Evolutionary conservation across 2,329 filamentous ascomycete genomes (phyloP).

Genomic region (Colletotrichum liriopes): DNA sequence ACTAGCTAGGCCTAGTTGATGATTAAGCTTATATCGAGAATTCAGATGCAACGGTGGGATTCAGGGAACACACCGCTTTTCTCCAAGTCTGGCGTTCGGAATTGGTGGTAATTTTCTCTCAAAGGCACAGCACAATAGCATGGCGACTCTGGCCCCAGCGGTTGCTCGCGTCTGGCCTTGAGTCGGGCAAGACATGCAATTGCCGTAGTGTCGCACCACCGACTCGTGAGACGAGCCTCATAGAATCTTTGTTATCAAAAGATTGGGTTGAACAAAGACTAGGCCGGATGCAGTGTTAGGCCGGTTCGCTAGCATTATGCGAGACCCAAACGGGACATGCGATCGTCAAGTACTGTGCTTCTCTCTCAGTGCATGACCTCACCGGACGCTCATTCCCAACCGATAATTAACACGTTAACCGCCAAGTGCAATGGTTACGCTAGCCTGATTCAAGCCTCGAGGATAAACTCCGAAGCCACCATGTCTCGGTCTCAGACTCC

Average conservation of each 20-base stretch:
- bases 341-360: neutral
- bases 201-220: conserved; percentile 5
- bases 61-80: neutral
- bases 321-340: neutral
- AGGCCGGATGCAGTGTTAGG: neutral
- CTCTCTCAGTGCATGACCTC: conserved; percentile 7
- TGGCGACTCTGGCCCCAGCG: neutral
- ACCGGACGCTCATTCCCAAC: neutral
- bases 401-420: neutral
- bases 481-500: conserved; percentile 4
- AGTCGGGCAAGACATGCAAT: neutral
- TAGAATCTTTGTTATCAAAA: neutral
- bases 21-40: neutral
- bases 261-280: neutral
- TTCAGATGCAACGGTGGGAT: neutral
- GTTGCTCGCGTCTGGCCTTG: neutral
- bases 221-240: conserved; percentile 18
- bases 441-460: neutral
- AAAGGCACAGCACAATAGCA: neutral
- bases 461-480: conserved; percentile 16
- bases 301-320: neutral
- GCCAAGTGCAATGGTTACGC: conserved; percentile 15
- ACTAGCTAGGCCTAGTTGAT: neutral
- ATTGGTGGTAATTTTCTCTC: neutral
- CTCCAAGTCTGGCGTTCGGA: neutral